Evolutionary conservation across 495 filamentous ascomycete genomes (phyloP), one percentile per base, ranked within the genome.

Genomic region (Physcia stellaris): DNA sequence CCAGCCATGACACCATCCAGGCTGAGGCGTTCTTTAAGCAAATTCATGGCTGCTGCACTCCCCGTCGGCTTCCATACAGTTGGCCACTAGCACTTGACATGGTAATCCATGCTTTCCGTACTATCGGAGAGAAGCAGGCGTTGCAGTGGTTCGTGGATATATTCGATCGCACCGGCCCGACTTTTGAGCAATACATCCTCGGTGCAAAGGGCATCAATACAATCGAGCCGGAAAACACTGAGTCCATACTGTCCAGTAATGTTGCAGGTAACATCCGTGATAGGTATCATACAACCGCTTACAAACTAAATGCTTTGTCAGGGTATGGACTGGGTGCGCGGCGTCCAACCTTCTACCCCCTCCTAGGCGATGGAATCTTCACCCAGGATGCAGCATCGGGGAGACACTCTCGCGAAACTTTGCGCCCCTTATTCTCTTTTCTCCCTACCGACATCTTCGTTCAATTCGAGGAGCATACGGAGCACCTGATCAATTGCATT

Each of bases 401-500:
- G 55, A 51, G 55, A 33, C 56, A 54, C 11, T 66, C 60, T 1
- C 56, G 67, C 3, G 59, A 58, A n/a, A 46, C 69, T 10, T 44
- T 70, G 18, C 51, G 56, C 0, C 63, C 49, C 0, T 52, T 56
- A 28, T 67, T 70, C 37, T 56, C 57, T 1, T 58, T 62, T 4
- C 59, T 71, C 11, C 69, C 72, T 45, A 59, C 76, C 28, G 65
- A 64, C 21, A 65, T 78, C 50, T 51, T 76, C 1, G 42, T 58
- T 3, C 73, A 78, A 41, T 45, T 50, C 6, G 43, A 51, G 35
- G 31, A 29, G 11, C 44, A 51, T 22, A 42, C 69, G 40, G 42
- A 51, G 45, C 39, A 68, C 43, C 56, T 54, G 13, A 34, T 58
- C 6, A n/a, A 26, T 20, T 41, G 24, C 13, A 58, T 68, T 38